phyloP scores from a whole-genome alignment of 441 rosid species.

The Jatropha podagrica region DNA sequence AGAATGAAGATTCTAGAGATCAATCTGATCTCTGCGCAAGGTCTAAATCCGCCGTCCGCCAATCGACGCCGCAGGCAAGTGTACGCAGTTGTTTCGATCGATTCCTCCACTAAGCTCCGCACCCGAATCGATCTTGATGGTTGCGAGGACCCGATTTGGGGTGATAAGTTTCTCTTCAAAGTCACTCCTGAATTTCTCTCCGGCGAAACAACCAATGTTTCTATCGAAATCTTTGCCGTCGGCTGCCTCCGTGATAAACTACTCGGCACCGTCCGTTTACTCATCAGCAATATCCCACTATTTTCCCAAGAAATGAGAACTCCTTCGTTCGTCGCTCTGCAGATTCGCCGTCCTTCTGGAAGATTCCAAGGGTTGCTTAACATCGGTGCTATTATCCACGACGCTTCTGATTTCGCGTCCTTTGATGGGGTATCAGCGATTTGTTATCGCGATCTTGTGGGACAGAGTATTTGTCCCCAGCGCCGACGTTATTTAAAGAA shows the following conservation, averaged over 20 bases:
- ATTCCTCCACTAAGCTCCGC: conserved; percentile 62
- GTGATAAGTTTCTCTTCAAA: conserved; percentile 76
- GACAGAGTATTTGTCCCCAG: conserved; percentile 22
- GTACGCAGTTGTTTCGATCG: conserved; percentile 71
- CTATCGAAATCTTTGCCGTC: conserved; percentile 68
- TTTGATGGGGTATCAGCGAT: conserved; percentile 44
- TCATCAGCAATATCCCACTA: conserved; percentile 58
- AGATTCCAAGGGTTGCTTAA: conserved; percentile 74
- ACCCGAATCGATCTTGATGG: conserved; percentile 66
- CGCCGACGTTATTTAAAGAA: conserved; percentile 29
- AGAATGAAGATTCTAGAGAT: conserved; percentile 59
- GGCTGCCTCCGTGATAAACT: conserved; percentile 67
- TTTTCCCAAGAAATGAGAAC: conserved; percentile 30
- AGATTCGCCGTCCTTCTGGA: conserved; percentile 84
- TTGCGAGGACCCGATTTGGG: conserved; percentile 76
- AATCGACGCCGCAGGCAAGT: conserved; percentile 58
- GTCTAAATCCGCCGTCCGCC: conserved; percentile 60
- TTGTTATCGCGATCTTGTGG: conserved; percentile 50
- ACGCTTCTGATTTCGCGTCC: conserved; percentile 46
- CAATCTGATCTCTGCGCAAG: conserved; percentile 89
- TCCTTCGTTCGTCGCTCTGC: conserved; percentile 72
- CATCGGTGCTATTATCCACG: conserved; percentile 51
- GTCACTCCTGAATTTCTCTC: conserved; percentile 58
- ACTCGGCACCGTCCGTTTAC: conserved; percentile 72
- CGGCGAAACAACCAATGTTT: conserved; percentile 76